Percentiles rank a stretch among this genome's conserved stretches.
Evolutionary conservation across 164 flowering plant species (phyloP).

Genomic region (Magnolia sinica): DNA sequence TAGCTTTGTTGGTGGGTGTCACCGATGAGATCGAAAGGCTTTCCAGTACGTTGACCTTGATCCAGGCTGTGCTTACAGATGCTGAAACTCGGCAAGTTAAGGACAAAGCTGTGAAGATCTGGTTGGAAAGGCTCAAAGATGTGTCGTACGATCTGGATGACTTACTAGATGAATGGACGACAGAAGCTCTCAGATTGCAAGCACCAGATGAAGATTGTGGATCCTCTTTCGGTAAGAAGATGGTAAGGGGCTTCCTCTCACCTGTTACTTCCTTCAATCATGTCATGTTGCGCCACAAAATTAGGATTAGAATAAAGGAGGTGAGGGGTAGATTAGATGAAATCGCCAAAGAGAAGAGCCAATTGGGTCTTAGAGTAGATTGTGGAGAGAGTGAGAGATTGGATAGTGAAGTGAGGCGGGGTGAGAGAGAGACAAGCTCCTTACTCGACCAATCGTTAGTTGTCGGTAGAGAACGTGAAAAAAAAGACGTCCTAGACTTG

Average conservation of each 20-base stretch:
- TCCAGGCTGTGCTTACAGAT: neutral
- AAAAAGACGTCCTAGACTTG: neutral
- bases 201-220: neutral
- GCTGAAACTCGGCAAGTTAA: neutral
- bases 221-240: neutral
- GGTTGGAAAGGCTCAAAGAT: neutral
- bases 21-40: neutral
- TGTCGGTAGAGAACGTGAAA: neutral
- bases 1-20: neutral
- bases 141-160: conserved; percentile 1
- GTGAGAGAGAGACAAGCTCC: neutral
- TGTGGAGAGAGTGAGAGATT: neutral
- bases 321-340: neutral
- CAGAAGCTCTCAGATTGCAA: neutral
- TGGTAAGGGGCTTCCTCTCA: neutral
- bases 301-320: neutral
- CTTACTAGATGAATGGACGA: conserved; percentile 1
- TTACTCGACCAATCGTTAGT: neutral
- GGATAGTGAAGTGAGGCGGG: neutral
- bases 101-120: neutral
- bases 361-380: neutral
- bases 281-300: neutral
- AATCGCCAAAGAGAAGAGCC: neutral
- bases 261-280: neutral
- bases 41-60: neutral